Conservation (phyloP, 495 filamentous ascomycete genomes). For the Glarea lozoyensis region DNA sequence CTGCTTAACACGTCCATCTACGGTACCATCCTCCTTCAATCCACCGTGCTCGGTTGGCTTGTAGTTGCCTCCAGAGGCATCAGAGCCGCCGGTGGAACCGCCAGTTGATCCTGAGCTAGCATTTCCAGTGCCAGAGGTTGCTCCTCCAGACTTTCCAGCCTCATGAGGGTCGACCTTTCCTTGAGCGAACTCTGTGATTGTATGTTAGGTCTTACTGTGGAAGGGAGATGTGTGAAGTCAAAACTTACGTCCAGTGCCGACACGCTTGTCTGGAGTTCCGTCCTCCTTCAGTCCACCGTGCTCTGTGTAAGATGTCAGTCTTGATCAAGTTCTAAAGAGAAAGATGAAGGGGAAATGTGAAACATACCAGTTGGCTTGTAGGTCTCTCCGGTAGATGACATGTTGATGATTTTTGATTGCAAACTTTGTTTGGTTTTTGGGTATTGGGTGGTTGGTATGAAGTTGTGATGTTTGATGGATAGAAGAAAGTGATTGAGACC, state of each 20-base stretch:
- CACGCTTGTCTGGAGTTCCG: slow-evolving; percentile 18
- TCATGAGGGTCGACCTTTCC: slow-evolving; percentile 17
- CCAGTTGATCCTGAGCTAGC: slow-evolving; percentile 1
- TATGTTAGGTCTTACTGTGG: not conserved
- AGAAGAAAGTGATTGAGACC: too few species aligned
- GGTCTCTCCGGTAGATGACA: slow-evolving; percentile 9
- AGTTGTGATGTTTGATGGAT: too few species aligned
- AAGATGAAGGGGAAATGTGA: not conserved
- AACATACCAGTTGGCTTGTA: slow-evolving; percentile 6
- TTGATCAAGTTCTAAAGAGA: too few species aligned
- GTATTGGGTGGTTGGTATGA: too few species aligned
- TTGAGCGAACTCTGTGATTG: slow-evolving; percentile 14
- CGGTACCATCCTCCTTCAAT: not conserved
- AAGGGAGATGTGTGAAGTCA: not conserved
- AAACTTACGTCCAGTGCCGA: slow-evolving; percentile 15
- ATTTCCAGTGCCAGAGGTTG: not conserved
- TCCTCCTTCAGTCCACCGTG: slow-evolving; percentile 20
- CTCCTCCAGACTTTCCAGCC: slow-evolving; percentile 15
- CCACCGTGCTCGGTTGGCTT: slow-evolving; percentile 3
- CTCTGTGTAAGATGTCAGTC: slow-evolving; percentile 6
- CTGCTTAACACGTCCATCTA: not conserved
- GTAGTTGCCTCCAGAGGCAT: not conserved
- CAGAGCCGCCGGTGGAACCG: not conserved
- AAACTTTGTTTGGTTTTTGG: too few species aligned
- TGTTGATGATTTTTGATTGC: slow-evolving; percentile 1